Percentiles rank a stretch among this genome's conserved stretches.
Evolutionary conservation across 78 protist genomes (phyloP).

Genomic region (Polysphondylium violaceum): DNA sequence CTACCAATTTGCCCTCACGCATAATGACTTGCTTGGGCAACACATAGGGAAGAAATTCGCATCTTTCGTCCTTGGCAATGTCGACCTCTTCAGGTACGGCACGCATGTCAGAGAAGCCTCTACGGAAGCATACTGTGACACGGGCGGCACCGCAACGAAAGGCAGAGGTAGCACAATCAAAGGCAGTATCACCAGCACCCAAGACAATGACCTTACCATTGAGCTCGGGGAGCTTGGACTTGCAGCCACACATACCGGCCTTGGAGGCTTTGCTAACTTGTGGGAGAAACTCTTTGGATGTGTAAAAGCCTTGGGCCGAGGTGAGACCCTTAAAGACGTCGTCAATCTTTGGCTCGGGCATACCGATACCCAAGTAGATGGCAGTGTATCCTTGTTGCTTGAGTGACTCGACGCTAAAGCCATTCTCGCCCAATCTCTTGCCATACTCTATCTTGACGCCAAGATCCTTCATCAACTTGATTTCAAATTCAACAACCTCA

Average conservation of each 20-base stretch:
- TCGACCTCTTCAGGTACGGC: slow-evolving; percentile 95
- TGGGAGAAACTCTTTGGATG: slow-evolving; percentile 92
- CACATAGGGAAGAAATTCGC: slow-evolving; percentile 92
- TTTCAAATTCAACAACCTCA: slow-evolving; percentile 94
- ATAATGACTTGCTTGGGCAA: slow-evolving; percentile 84
- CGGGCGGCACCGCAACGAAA: slow-evolving; percentile 94
- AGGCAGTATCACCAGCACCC: slow-evolving; percentile 99
- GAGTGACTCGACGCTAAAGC: slow-evolving; percentile 84
- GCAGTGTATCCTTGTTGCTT: slow-evolving; percentile 88
- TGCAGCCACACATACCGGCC: slow-evolving; percentile 94
- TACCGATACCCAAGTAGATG: slow-evolving; percentile 95
- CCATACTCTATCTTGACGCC: slow-evolving; percentile 92
- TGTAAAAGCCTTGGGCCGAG: slow-evolving; percentile 88
- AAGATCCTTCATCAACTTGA: slow-evolving; percentile 92
- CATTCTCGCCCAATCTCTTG: slow-evolving; percentile 77
- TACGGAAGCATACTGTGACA: slow-evolving; percentile 93
- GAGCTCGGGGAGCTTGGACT: slow-evolving; percentile 80
- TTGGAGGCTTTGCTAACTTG: slow-evolving; percentile 87
- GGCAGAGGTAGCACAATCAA: slow-evolving; percentile 98
- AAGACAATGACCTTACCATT: slow-evolving; percentile 95
- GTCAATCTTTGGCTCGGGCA: slow-evolving; percentile 84
- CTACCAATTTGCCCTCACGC: slow-evolving; percentile 84
- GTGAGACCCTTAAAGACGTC: slow-evolving; percentile 72
- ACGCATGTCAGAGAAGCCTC: slow-evolving; percentile 92
- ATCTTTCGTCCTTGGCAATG: slow-evolving; percentile 85